Evolutionary conservation across 2,329 filamentous ascomycete genomes (phyloP), one percentile per base, ranked within the genome.

Genomic region (Dryadomyces quercivorus): DNA sequence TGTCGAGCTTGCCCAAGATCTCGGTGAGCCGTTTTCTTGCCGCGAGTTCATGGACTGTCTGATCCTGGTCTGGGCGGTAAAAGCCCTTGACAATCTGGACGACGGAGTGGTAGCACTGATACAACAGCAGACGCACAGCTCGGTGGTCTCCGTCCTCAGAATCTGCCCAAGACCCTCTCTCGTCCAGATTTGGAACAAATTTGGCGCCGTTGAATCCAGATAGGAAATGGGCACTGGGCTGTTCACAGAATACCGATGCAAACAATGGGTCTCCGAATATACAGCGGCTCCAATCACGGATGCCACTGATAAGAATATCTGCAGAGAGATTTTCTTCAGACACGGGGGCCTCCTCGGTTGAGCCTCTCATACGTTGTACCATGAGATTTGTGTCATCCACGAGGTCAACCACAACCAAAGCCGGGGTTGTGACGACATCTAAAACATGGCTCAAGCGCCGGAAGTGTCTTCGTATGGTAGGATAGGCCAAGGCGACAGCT

Each of bases 181-280:
- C 10, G 13, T 13, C 22, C 2, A 44, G n/a, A 3, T 18, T 16
- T 2, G 22, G 9, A 8, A 50, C 12, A n/a, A 47, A 46, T 15
- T 52, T 64, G 2, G 13, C 5, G 18, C 60, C 62, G 36, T 66
- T 64, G 60, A 77, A 80, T 1, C 78, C 78, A 31, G 65, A 64
- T 26, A 77, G 63, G 38, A 81, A 75, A 0, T 72, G 69, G 13
- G 67, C 60, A 5, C 68, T 72, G 0, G 73, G 69, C 18, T 68
- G 63, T 15, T 72, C 69, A 60, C 68, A 71, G 59, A 82, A 78
- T 7, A 70, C 69, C 3, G 67, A 69, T 2, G 75, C 71, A 51
- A 84, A 68, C 2, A 83, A 62, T 0, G 80, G 78, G 57, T 84
- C 81, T 12, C 80, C 80, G 58, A 84, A 83, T 12, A 82, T 59